Evolutionary conservation across 2,329 filamentous ascomycete genomes (phyloP).

Genomic region (Fusarium aywerte): DNA sequence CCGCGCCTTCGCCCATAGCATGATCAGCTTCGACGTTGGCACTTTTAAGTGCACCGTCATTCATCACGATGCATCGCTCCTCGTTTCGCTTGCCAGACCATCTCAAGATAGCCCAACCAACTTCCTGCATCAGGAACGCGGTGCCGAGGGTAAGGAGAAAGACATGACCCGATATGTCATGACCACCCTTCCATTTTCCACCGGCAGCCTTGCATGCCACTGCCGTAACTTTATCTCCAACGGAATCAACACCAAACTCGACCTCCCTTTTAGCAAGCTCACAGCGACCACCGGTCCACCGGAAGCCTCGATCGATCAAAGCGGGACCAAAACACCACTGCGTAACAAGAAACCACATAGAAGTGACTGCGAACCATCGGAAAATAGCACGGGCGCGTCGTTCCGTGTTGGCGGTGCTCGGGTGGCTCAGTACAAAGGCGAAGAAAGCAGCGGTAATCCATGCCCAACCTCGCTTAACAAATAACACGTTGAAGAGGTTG

Average conservation of each 20-base stretch:
- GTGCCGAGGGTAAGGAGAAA: constrained; percentile 90
- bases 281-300: constrained; percentile 88
- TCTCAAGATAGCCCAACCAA: constrained; percentile 67
- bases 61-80: constrained; percentile 72
- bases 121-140: constrained; percentile 83
- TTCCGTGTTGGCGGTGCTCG: constrained; percentile 55
- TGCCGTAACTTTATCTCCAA: constrained; percentile 71
- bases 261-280: constrained; percentile 65
- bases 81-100: constrained; percentile 60
- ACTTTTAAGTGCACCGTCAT: constrained; percentile 72
- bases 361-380: constrained; percentile 78
- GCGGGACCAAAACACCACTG: constrained; percentile 97
- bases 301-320: constrained; percentile 89
- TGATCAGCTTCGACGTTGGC: constrained; percentile 60
- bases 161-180: constrained; percentile 96
- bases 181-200: constrained; percentile 89
- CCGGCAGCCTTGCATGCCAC: constrained; percentile 85
- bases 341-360: constrained; percentile 85
- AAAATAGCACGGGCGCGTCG: constrained; percentile 66
- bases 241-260: constrained; percentile 58
- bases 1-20: constrained; percentile 39
- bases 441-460: constrained; percentile 85
- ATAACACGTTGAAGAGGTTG: constrained; percentile 91
- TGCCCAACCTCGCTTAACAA: constrained; percentile 95
- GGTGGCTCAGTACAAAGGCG: constrained; percentile 75